phyloP scores from a whole-genome alignment of 495 filamentous ascomycete species.

The Xylaria longipes region DNA sequence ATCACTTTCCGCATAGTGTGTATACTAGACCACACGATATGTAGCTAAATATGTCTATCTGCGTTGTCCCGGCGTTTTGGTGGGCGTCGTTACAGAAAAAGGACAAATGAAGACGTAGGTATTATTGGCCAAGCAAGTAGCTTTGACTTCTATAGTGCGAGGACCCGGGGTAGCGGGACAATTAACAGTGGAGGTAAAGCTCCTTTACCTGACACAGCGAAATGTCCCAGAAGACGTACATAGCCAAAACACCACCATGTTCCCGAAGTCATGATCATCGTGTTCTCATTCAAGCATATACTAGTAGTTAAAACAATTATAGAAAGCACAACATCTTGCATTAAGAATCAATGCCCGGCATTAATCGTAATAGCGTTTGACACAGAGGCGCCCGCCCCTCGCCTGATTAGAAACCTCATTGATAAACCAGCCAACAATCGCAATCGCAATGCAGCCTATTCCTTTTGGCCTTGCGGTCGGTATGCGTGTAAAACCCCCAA shows the following conservation, averaged over 20 bases:
- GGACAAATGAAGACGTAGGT: no score
- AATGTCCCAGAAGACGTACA: neutral
- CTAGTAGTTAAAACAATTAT: neutral
- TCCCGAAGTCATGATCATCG: constrained; percentile 9
- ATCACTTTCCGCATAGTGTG: neutral
- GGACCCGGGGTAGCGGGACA: neutral
- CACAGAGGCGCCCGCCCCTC: neutral
- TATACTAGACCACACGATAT: neutral
- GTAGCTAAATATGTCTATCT: neutral
- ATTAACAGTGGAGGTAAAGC: neutral
- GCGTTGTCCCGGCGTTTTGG: neutral
- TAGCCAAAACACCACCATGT: neutral
- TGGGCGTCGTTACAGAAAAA: no score
- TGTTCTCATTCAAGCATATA: neutral
- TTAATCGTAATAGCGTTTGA: neutral
- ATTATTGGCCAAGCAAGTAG: neutral
- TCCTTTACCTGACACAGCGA: no score
- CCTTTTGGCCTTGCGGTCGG: constrained; percentile 9
- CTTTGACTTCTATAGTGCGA: neutral
- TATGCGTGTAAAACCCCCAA: constrained; percentile 12
- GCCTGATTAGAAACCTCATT: constrained; percentile 7
- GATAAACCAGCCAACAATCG: neutral
- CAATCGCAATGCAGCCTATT: constrained; percentile 6
- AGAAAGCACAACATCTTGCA: neutral
- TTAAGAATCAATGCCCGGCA: constrained; percentile 8